Base-by-base conservation (phyloP, 371 early-diverging fungal genomes). In the Mortierella sp. region DNA sequence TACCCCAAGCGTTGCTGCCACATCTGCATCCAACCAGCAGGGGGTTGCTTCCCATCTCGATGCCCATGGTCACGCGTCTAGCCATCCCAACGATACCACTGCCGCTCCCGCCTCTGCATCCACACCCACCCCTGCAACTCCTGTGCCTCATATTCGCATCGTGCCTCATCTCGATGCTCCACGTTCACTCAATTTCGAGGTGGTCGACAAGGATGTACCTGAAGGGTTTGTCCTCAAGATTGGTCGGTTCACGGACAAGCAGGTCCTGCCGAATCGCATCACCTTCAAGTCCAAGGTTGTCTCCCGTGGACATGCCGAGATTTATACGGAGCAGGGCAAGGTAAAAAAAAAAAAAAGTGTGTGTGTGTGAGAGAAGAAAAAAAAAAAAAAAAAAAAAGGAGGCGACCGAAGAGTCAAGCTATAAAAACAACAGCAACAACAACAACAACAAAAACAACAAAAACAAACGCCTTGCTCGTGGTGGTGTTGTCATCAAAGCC, bases 281-380 rank as follows among this genome's bases (percentile, higher is more conserved):
- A 87, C 92, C 7, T 97, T 97, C 84, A 91, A 92, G 72, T 90
- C 90, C 76, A 96, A 97, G 68, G 97, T 97, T 9, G 96, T 97
- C 19, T 89, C 90, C 45, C 84, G 97, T 60, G 87, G 89, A 25
- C 97, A 97, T 74, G 95, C 95, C n/a, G 96, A 97, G 80, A 84
- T 97, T 23, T 96, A 95, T 95, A 77, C 90, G 18, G 89, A 89
- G 62, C 81, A 84, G 69, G 92, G 92, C 21, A 88, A 93, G 90
- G 92, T 91, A 83, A 64, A 64, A 28, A 48, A 63, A 26, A 52
- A 52, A 11, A 28, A 12, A 16, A 21, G n/a, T n/a, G n/a, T n/a
- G n/a, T n/a, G n/a, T n/a, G n/a, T n/a, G n/a, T n/a, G n/a, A n/a
- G n/a, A n/a, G n/a, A n/a, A n/a, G n/a, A n/a, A 83, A 64, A 64